phyloP scores from a whole-genome alignment of 2,329 filamentous ascomycete species.

The Verticillium nonalfalfae region DNA sequence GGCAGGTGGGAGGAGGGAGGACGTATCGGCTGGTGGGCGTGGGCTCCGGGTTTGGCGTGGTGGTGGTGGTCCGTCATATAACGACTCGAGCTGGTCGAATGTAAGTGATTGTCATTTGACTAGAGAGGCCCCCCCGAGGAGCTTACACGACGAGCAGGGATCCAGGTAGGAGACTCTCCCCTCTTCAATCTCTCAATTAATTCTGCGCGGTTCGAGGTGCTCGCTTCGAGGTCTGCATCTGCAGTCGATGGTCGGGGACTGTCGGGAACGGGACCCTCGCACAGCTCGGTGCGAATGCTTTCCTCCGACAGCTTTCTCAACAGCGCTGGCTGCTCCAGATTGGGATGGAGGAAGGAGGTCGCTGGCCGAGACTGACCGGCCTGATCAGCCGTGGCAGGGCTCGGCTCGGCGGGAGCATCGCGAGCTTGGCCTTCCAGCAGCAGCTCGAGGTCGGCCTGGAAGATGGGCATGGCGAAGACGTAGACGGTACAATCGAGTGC shows the following conservation, averaged over 20 bases:
- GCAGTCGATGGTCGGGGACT: constrained; percentile 25
- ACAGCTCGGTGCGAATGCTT: constrained; percentile 54
- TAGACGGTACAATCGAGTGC: constrained; percentile 9
- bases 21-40: constrained; percentile 26
- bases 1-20: constrained; percentile 36
- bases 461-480: constrained; percentile 47
- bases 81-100: constrained; percentile 22
- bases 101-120: constrained; percentile 6
- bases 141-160: constrained; percentile 54
- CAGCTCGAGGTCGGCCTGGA: constrained; percentile 43
- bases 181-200: constrained; percentile 81
- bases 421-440: constrained; percentile 15
- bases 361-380: not conserved
- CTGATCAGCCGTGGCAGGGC: not conserved
- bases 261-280: constrained; percentile 48
- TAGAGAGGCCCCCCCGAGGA: not conserved
- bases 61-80: constrained; percentile 26
- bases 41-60: constrained; percentile 29
- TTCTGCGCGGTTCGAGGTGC: constrained; percentile 60
- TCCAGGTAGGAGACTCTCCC: constrained; percentile 70
- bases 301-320: constrained; percentile 46
- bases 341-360: not conserved
- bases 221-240: constrained; percentile 18
- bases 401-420: not conserved
- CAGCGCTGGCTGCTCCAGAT: constrained; percentile 6